These are phyloP conservation scores for Tolypocladium amazonense DNA, from an alignment of 2,329 filamentous ascomycete species.

Conservation along the genomic window DNA sequence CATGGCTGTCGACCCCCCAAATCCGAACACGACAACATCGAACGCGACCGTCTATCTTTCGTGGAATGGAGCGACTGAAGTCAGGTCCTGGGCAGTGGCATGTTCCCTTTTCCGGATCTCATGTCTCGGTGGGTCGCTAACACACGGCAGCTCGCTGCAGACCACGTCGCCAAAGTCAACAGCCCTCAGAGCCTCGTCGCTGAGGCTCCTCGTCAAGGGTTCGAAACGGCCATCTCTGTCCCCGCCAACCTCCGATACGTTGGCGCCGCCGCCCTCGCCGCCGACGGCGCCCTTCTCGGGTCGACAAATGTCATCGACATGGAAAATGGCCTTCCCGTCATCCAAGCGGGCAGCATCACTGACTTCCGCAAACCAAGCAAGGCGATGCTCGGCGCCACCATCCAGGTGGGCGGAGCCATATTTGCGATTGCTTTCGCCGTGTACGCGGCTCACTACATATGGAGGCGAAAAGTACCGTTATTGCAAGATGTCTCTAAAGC, in stretches of 20 bases:
- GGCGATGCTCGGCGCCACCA: neutral
- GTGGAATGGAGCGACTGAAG: neutral
- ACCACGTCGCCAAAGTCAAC: neutral
- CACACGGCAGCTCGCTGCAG: neutral
- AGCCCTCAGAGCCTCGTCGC: neutral
- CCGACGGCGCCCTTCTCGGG: neutral
- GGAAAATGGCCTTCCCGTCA: neutral
- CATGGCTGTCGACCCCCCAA: slow-evolving; percentile 3
- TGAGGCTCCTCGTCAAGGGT: neutral
- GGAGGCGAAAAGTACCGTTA: neutral
- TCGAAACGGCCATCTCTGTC: neutral
- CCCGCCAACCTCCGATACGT: neutral
- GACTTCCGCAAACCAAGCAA: neutral
- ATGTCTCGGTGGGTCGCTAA: neutral
- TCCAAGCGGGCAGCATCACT: neutral
- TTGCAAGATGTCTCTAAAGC: neutral
- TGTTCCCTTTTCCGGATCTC: neutral
- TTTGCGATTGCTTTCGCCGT: neutral
- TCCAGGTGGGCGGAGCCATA: neutral
- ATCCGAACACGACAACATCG: neutral
- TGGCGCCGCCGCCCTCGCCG: neutral
- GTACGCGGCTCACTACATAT: slow-evolving; percentile 6
- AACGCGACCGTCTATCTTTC: neutral
- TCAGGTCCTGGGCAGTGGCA: neutral
- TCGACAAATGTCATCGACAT: neutral